A percentile compares a stretch with the other conserved stretches of the same genome.
phyloP scores from a whole-genome alignment of 441 rosid genomes.

The Arabidopsis hybrid region DNA sequence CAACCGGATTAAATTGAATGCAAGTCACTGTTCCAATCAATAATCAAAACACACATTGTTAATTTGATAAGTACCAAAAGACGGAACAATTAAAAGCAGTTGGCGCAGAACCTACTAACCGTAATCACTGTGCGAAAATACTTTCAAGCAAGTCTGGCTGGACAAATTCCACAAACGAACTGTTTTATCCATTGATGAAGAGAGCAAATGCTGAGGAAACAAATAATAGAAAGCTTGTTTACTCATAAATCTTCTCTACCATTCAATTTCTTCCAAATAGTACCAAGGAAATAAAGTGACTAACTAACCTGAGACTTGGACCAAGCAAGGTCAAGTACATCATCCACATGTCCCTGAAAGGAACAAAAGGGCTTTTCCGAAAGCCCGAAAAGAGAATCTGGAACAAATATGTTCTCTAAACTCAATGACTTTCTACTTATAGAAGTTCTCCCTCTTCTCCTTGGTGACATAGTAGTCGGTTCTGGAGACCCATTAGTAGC shows the following conservation, averaged over 20 bases:
- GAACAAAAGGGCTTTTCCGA: slow-evolving; percentile 72
- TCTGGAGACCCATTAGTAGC: slow-evolving; percentile 66
- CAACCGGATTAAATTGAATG: slow-evolving; percentile 98
- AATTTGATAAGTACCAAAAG: slow-evolving; percentile 28
- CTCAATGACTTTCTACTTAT: slow-evolving; percentile 72
- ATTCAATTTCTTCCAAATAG: slow-evolving; percentile 13
- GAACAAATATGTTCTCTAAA: slow-evolving; percentile 57
- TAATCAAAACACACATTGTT: slow-evolving; percentile 24
- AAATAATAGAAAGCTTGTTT: not conserved
- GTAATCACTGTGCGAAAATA: slow-evolving; percentile 68
- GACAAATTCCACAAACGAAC: slow-evolving; percentile 72
- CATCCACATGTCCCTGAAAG: slow-evolving; percentile 63
- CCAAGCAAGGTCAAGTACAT: slow-evolving; percentile 79
- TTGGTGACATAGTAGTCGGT: slow-evolving; percentile 51
- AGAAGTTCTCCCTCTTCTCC: slow-evolving; percentile 65
- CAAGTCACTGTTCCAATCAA: slow-evolving; percentile 77
- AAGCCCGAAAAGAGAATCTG: slow-evolving; percentile 63
- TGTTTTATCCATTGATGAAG: slow-evolving; percentile 81
- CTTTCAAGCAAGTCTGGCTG: slow-evolving; percentile 68
- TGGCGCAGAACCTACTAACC: slow-evolving; percentile 52
- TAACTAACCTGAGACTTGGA: slow-evolving; percentile 62
- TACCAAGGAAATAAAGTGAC: not conserved
- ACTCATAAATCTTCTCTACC: not conserved
- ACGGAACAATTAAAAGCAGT: not conserved
- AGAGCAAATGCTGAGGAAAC: slow-evolving; percentile 61